Conservation (phyloP, 176 grass and related monocot genomes). For the Rhynchospora breviuscula region DNA sequence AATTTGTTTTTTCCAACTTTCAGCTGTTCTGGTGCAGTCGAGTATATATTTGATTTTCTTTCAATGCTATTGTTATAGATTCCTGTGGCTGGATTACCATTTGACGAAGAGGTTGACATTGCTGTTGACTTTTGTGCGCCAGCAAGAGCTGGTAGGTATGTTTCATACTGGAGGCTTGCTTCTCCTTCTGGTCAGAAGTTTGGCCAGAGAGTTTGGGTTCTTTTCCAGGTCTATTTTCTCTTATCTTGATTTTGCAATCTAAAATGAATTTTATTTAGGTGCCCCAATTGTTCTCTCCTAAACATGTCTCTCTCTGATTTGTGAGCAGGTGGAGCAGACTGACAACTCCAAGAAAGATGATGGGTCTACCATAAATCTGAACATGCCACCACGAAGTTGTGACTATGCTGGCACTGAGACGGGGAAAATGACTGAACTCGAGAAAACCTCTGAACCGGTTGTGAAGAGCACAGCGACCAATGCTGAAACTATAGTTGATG, state of each 20-base stretch:
- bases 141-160: conserved; percentile 50
- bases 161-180: conserved; percentile 81
- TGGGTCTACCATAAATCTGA: conserved; percentile 35
- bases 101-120: conserved; percentile 43
- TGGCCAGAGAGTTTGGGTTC: conserved; percentile 75
- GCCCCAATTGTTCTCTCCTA: neutral
- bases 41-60: conserved; percentile 1
- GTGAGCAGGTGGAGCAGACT: conserved; percentile 37
- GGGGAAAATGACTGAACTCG: conserved; percentile 19
- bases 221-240: conserved; percentile 52
- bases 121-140: conserved; percentile 59
- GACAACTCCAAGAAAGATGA: conserved; percentile 20
- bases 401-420: conserved; percentile 15
- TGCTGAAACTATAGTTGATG: conserved; percentile 12
- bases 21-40: neutral
- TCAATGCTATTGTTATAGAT: conserved; percentile 41
- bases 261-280: neutral
- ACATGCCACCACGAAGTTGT: conserved; percentile 33
- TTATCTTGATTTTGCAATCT: conserved; percentile 20
- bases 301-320: neutral
- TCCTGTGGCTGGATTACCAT: conserved; percentile 36
- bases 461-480: neutral
- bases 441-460: neutral
- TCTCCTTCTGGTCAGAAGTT: conserved; percentile 56
- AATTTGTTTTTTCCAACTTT: neutral